phyloP scores from a whole-genome alignment of 495 filamentous ascomycete species.

The Podospora sp. region DNA sequence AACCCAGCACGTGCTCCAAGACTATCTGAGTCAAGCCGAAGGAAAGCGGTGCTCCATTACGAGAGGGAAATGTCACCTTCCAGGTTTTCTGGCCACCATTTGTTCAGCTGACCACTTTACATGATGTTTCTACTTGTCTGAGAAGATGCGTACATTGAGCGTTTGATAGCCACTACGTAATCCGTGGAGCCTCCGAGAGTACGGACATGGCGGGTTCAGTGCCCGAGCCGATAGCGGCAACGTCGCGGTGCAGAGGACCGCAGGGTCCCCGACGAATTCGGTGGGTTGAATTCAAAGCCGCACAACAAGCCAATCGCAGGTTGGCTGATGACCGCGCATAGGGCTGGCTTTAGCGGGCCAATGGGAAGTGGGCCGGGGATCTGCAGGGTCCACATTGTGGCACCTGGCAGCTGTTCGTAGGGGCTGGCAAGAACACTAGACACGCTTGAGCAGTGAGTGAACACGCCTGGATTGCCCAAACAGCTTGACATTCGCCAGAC shows the following conservation, averaged over 20 bases:
- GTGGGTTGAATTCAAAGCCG: not conserved
- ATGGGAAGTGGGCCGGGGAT: not conserved
- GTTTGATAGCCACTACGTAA: not conserved
- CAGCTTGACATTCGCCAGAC: not conserved
- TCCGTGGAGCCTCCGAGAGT: not conserved
- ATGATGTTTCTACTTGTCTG: not conserved
- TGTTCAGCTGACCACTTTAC: not conserved
- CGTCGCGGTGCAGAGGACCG: not conserved
- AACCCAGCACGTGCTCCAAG: not conserved
- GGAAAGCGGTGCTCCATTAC: constrained; percentile 15
- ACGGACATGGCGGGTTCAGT: not conserved
- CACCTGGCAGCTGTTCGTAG: constrained; percentile 10
- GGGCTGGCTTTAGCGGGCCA: constrained; percentile 1
- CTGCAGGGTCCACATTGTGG: not conserved
- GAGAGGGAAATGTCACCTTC: constrained; percentile 6
- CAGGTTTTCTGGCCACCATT: not conserved
- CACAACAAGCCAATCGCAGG: constrained; percentile 4
- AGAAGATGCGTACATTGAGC: not conserved
- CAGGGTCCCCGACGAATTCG: not conserved
- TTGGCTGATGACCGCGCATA: constrained; percentile 17
- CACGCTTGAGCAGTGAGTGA: not conserved
- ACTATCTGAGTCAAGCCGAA: constrained; percentile 13
- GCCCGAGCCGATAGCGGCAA: not conserved
- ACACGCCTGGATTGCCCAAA: not conserved
- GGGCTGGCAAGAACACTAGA: not conserved